phyloP scores from a whole-genome alignment of 2,329 filamentous ascomycete genomes.

The Alternaria arbusti region DNA sequence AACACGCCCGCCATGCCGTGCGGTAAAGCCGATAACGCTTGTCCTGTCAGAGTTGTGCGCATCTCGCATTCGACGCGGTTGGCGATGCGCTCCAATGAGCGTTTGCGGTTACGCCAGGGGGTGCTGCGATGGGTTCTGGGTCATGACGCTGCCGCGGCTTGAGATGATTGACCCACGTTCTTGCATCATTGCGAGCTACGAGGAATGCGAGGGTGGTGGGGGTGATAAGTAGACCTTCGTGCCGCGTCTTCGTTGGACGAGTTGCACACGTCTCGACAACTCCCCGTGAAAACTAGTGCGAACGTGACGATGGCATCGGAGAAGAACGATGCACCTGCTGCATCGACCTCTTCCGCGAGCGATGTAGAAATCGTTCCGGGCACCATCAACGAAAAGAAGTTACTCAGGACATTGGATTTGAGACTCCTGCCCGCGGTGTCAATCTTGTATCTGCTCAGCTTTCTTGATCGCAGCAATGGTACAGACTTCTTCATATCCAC shows the following conservation, averaged over 20 bases:
- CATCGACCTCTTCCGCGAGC: conserved; percentile 30
- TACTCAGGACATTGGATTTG: conserved; percentile 63
- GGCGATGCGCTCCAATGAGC: conserved; percentile 23
- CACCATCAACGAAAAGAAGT: conserved; percentile 60
- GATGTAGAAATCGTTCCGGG: conserved; percentile 32
- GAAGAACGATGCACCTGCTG: conserved; percentile 19
- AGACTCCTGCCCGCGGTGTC: conserved; percentile 52
- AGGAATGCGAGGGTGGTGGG: background rate
- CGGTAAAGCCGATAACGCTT: conserved; percentile 7
- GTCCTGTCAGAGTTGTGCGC: too few species aligned
- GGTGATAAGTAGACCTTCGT: conserved; percentile 5
- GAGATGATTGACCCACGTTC: conserved; percentile 25
- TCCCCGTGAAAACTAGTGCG: too few species aligned
- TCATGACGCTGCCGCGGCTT: conserved; percentile 1
- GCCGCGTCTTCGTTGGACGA: too few species aligned
- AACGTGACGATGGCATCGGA: conserved; percentile 31
- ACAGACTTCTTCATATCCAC: background rate
- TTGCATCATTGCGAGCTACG: conserved; percentile 40
- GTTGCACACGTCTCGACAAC: background rate
- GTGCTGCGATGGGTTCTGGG: too few species aligned
- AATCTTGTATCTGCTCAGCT: conserved; percentile 50
- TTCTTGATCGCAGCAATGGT: conserved; percentile 49
- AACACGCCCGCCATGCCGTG: background rate
- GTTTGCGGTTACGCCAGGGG: too few species aligned
- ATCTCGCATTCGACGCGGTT: conserved; percentile 6